A percentile compares a stretch with the other conserved stretches of the same genome.
Conservation (phyloP, 805 yeast species). For the Wickerhamomyces bisporus region DNA sequence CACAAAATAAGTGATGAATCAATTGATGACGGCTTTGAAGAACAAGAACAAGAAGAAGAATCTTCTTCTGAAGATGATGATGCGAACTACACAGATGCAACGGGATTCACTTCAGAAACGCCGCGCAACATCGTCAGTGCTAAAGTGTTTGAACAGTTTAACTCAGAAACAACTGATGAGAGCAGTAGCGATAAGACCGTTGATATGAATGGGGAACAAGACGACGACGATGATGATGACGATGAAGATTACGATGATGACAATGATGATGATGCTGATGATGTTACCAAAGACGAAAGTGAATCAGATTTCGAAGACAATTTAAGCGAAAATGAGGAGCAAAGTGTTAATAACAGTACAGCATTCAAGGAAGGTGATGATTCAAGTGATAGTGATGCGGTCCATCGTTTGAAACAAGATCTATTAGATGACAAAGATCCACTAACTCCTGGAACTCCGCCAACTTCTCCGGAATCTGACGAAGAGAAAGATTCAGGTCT, state of each 20-base stretch:
- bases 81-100: constrained; percentile 16
- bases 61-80: constrained; percentile 16
- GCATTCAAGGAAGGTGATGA: constrained; percentile 11
- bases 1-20: constrained; percentile 10
- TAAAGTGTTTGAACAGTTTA: constrained; percentile 18
- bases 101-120: constrained; percentile 4
- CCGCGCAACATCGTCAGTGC: constrained; percentile 19
- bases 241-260: constrained; percentile 24
- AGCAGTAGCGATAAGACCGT: constrained; percentile 23
- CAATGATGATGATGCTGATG: constrained; percentile 8
- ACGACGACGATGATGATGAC: constrained; percentile 18
- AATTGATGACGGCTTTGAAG: constrained; percentile 36
- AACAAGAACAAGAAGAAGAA: constrained; percentile 16
- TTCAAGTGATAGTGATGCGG: constrained; percentile 7
- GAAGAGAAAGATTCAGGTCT: constrained; percentile 28
- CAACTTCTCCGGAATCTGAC: constrained; percentile 30
- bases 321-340: constrained; percentile 8
- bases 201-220: constrained; percentile 20
- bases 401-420: constrained; percentile 18
- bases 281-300: constrained; percentile 7
- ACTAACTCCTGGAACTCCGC: constrained; percentile 18
- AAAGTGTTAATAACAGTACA: constrained; percentile 9
- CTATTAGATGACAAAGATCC: constrained; percentile 19
- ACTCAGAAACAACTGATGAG: constrained; percentile 12
- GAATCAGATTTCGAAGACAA: constrained; percentile 16